Base-by-base conservation (phyloP, 768 basidiomycete genomes). In the Rhodocollybia butyracea region DNA sequence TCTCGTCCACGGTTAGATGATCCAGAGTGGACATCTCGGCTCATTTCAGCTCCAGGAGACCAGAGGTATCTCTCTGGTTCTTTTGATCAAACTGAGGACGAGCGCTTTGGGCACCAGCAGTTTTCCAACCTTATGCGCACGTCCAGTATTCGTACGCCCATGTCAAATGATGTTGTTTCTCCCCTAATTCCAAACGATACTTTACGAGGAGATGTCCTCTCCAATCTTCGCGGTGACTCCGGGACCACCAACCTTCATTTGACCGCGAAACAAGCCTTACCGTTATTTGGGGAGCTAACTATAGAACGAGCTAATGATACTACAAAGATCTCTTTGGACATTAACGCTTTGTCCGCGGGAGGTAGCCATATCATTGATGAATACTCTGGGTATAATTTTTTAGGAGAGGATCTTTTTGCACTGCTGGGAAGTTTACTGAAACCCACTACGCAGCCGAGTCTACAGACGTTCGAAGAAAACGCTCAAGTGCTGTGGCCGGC, bases 311-410 rank as follows among this genome's bases (percentile, higher is more conserved):
- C 43, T 17, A 12, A 39, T 19, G 46, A 51, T 36, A 29, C 36
- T 34, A 36, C 57, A 3, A 32, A 31, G 45, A 54, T 58, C 11
- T 54, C 51, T 10, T 34, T 58, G 13, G 57, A 58, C 38, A 38
- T 54, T 7, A 58, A 53, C 46, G 41, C 42, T 1, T 36, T 31
- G 30, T 34, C 41, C 15, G 41, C 57, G 1, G 29, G 38, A 10
- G 40, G 51, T 12, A 50, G 26, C n/a, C 51, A 50, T 32, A 47
- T 21, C 19, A 51, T 54, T 24, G 57, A 58, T 21, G 57, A 52
- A 27, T 46, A 46, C 17, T 47, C 42, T 30, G 57, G 57, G 17
- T 58, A 58, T 40, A 52, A 58, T 47, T 58, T 58, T 48, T 42
- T 58, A 2, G 52, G 52, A 30, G 57, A 54, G 32, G 57, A 58